Percentiles rank a stretch among this genome's conserved stretches.
Evolutionary conservation across 129 eudicot species (phyloP).

Genomic region (Pseudognaphalium luteoalbum): DNA sequence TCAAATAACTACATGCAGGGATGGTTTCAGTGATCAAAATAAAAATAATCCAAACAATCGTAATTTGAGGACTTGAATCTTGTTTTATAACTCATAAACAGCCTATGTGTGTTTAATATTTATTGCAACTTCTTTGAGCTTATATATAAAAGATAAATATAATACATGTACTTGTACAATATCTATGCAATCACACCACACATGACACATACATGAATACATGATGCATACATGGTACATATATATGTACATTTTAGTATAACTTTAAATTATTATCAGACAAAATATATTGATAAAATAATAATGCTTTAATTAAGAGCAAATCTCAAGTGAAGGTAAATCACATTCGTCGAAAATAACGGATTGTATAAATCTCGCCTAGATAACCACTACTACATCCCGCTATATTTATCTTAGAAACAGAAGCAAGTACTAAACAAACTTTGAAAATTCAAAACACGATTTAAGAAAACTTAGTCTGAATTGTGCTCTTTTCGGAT

Average conservation of each 20-base stretch:
- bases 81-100: slow-evolving; percentile 32
- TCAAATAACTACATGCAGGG: slow-evolving; percentile 60
- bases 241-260: no score
- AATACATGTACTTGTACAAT: neutral
- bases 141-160: neutral
- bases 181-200: neutral
- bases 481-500: neutral
- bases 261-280: no score
- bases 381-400: neutral
- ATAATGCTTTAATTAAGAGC: no score
- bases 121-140: slow-evolving; percentile 13
- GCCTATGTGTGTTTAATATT: slow-evolving; percentile 21
- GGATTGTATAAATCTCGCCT: no score
- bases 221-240: no score
- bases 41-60: neutral
- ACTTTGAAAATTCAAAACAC: neutral
- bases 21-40: slow-evolving; percentile 58
- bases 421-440: neutral
- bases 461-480: neutral
- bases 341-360: neutral
- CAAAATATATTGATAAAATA: no score
- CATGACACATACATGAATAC: no score
- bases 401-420: neutral
- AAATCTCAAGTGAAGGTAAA: neutral
- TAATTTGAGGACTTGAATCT: slow-evolving; percentile 15